These are phyloP conservation scores for Candida oleophila DNA, from an alignment of 805 yeast genomes.

Conservation along the genomic window DNA sequence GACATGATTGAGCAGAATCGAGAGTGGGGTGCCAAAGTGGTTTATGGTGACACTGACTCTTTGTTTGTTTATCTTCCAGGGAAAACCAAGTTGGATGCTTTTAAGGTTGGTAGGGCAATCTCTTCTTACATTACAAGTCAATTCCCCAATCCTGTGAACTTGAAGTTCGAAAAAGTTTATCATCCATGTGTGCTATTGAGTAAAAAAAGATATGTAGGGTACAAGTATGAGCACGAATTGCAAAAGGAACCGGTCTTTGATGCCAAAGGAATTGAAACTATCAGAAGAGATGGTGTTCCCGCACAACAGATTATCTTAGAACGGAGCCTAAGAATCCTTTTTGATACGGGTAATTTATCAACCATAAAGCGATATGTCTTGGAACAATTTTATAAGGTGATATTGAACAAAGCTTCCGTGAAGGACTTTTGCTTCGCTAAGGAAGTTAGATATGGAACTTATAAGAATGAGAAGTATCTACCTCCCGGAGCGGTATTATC, in stretches of 20 bases:
- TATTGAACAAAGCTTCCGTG: constrained; percentile 60
- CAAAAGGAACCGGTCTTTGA: constrained; percentile 71
- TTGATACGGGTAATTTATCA: constrained; percentile 72
- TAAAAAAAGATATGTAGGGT: constrained; percentile 91
- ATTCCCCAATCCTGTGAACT: constrained; percentile 77
- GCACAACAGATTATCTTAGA: constrained; percentile 86
- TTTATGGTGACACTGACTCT: constrained; percentile 96
- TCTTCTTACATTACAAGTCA: constrained; percentile 59
- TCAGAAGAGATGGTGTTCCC: constrained; percentile 91
- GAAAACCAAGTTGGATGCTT: constrained; percentile 72
- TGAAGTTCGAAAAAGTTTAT: constrained; percentile 92
- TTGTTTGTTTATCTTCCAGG: constrained; percentile 90
- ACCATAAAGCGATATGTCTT: constrained; percentile 63
- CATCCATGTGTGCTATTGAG: constrained; percentile 76
- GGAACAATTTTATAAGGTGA: constrained; percentile 64
- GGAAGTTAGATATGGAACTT: constrained; percentile 82
- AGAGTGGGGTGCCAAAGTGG: constrained; percentile 85
- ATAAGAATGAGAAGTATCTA: constrained; percentile 65
- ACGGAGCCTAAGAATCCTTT: constrained; percentile 61
- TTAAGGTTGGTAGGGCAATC: constrained; percentile 67
- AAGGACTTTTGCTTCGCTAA: constrained; percentile 91
- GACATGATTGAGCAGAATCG: constrained; percentile 54
- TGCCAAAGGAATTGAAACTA: constrained; percentile 96
- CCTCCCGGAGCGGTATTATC: constrained; percentile 94
- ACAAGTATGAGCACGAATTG: constrained; percentile 59